Base-by-base conservation (phyloP, 495 filamentous ascomycete genomes). In the Aspergillus hancockii region DNA sequence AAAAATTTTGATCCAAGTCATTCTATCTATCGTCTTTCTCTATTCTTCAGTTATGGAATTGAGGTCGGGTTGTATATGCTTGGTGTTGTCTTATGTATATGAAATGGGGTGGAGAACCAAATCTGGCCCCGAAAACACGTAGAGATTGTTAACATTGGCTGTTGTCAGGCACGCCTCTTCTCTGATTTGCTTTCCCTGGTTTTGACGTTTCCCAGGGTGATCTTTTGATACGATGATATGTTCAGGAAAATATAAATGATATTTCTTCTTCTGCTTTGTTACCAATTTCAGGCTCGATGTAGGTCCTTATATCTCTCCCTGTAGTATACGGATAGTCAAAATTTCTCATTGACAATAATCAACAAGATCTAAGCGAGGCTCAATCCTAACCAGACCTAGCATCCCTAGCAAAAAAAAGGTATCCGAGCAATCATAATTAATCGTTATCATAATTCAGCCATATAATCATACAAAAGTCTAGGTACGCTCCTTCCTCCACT, bases 401-500 rank as follows among this genome's bases (percentile, higher is more conserved):
- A 47, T n/a, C 13, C 12, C 23, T 45, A 45, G 7, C 14, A 19
- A 19, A 8, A 43, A 14, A 45, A 45, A 19, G 25, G 25, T 28
- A 28, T 28, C 25, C 25, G 7, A 28, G 14, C 41, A 45, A 19
- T 45, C 16, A 47, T 47, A 32, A 19, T 19, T 16, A 32, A 16
- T 32, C 49, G 14, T 30, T 52, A 36, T 34, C 49, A 32, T 34
- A 36, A 36, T 19, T 10, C 38, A 16, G 13, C 25, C 14, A 25
- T 16, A 14, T 41, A 31, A 32, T 18, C 9, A 31, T 18, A 23
- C 49, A 51, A 25, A 21, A 31, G 28, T 19, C 14, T 9, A 30
- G 9, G 4, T 5, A 10, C 58, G 46, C 46, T 62, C 63, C 40
- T 61, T 70, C 46, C 63, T 68, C 72, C 72, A 75, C 41, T 72